These are phyloP conservation scores for Tirmania nivea DNA, from an alignment of 495 filamentous ascomycete species.

Conservation along the genomic window DNA sequence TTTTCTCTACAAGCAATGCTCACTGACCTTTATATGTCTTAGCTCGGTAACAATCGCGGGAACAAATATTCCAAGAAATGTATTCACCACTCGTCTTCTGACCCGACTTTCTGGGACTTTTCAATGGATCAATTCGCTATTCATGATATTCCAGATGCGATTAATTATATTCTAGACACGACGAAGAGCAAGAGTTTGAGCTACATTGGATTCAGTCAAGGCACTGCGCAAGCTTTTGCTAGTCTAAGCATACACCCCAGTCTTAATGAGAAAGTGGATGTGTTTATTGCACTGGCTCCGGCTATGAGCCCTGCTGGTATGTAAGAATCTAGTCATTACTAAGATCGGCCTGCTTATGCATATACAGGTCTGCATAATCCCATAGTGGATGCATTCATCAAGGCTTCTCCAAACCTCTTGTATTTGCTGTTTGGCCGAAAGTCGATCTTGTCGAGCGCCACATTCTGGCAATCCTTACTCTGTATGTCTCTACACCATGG, in stretches of 20 bases:
- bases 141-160: constrained; percentile 87
- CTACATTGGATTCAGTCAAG: constrained; percentile 93
- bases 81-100: constrained; percentile 45
- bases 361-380: constrained; percentile 45
- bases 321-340: not conserved
- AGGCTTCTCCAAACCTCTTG: constrained; percentile 77
- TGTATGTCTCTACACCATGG: constrained; percentile 5
- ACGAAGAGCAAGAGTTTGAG: constrained; percentile 69
- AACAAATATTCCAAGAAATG: constrained; percentile 99
- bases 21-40: not conserved
- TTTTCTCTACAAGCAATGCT: no score
- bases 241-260: constrained; percentile 81
- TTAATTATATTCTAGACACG: constrained; percentile 69
- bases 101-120: constrained; percentile 80
- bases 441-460: constrained; percentile 75
- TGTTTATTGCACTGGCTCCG: constrained; percentile 91
- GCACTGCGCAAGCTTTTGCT: constrained; percentile 90
- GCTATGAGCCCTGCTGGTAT: constrained; percentile 71
- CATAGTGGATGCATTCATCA: constrained; percentile 78
- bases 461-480: constrained; percentile 91
- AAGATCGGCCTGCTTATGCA: not conserved
- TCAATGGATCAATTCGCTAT: constrained; percentile 97
- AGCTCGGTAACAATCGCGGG: constrained; percentile 88
- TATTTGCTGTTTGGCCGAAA: constrained; percentile 90
- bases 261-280: constrained; percentile 80